Evolutionary conservation across 106 monocot species (phyloP).

Genomic region (Allium cepa): DNA sequence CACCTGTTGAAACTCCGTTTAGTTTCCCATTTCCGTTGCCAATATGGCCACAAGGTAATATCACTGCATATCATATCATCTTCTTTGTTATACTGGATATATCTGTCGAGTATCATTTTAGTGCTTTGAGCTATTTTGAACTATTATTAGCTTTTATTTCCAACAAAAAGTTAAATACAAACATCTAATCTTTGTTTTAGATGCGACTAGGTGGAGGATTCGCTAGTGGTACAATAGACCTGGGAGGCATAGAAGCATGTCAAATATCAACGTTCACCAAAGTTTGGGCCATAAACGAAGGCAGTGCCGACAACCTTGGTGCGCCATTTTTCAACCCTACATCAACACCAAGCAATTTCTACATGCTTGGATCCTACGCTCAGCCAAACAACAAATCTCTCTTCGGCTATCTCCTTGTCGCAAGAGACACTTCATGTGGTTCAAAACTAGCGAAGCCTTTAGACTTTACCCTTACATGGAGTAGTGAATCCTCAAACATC

Average conservation of each 20-base stretch:
- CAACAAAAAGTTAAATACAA: neutral
- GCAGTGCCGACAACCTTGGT: slow-evolving; percentile 31
- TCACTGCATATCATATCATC: too few relatives aligned
- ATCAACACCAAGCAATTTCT: slow-evolving; percentile 52
- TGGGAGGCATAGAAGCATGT: slow-evolving; percentile 55
- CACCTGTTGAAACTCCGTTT: slow-evolving; percentile 7
- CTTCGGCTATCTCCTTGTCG: slow-evolving; percentile 61
- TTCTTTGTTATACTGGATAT: too few relatives aligned
- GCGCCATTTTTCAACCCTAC: slow-evolving; percentile 61
- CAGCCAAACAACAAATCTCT: slow-evolving; percentile 55
- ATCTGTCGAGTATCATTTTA: neutral
- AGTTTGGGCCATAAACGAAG: slow-evolving; percentile 46
- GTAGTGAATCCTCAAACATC: slow-evolving; percentile 18
- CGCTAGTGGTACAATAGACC: slow-evolving; percentile 49
- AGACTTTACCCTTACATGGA: slow-evolving; percentile 62
- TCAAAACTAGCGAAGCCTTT: slow-evolving; percentile 36
- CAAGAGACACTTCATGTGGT: slow-evolving; percentile 11
- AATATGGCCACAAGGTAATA: slow-evolving; percentile 9
- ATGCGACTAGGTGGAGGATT: slow-evolving; percentile 45
- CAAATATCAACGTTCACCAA: slow-evolving; percentile 56
- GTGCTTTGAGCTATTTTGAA: neutral
- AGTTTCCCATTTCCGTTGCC: slow-evolving; percentile 5
- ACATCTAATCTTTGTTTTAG: neutral
- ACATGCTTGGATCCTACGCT: slow-evolving; percentile 49
- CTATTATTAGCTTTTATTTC: neutral